phyloP scores from a whole-genome alignment of 768 basidiomycete genomes.

The Cystobasidium onofrii region DNA sequence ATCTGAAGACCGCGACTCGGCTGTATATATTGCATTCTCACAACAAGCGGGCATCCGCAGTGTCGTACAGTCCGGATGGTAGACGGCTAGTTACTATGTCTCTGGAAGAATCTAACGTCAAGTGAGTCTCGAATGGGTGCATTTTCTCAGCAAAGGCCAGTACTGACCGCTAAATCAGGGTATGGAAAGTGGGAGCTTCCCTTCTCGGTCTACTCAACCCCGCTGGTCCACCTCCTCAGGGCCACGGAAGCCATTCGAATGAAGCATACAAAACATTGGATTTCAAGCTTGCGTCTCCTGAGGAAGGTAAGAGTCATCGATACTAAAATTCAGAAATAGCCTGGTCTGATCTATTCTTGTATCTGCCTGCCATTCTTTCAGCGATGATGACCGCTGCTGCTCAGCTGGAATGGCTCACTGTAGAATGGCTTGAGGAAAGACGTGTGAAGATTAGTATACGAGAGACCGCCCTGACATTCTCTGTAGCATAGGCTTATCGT shows the following conservation, averaged over 20 bases:
- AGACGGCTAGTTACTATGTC: constrained; percentile 77
- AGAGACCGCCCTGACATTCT: constrained; percentile 75
- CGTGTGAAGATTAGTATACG: constrained; percentile 75
- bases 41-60: constrained; percentile 67
- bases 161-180: constrained; percentile 46
- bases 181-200: constrained; percentile 93
- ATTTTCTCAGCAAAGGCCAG: not conserved
- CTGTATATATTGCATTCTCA: constrained; percentile 92
- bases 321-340: not conserved
- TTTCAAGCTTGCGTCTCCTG: constrained; percentile 76
- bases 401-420: constrained; percentile 62
- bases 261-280: constrained; percentile 79
- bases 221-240: constrained; percentile 77
- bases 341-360: not conserved
- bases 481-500: constrained; percentile 41
- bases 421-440: constrained; percentile 78
- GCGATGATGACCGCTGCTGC: constrained; percentile 57
- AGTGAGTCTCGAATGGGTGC: not conserved
- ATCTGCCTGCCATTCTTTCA: constrained; percentile 17
- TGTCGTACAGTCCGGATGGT: constrained; percentile 90
- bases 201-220: constrained; percentile 72
- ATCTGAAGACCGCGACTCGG: constrained; percentile 88
- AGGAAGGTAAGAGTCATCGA: constrained; percentile 49
- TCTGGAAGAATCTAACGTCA: constrained; percentile 69
- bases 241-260: constrained; percentile 58